These are phyloP conservation scores for Exidia glandulosa DNA, from an alignment of 768 basidiomycete species.

Conservation along the genomic window DNA sequence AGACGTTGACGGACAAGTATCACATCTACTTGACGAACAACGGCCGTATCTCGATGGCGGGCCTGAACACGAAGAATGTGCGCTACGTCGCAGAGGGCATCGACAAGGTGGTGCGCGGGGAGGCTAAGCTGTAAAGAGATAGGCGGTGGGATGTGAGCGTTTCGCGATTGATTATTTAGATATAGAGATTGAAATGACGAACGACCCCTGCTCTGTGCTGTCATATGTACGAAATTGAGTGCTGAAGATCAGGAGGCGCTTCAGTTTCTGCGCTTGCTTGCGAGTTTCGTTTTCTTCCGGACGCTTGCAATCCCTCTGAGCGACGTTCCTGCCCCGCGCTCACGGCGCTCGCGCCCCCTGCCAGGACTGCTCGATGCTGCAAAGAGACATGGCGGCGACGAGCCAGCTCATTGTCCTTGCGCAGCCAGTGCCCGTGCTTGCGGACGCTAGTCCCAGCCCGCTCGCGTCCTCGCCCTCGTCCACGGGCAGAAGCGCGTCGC, in stretches of 20 bases:
- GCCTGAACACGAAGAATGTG: slow-evolving; percentile 73
- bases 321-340: not conserved
- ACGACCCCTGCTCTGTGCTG: not conserved
- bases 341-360: not conserved
- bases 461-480: not conserved
- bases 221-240: too few species aligned
- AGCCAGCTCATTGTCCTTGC: not conserved
- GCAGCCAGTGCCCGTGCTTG: not conserved
- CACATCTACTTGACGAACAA: slow-evolving; percentile 83
- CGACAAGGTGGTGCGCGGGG: slow-evolving; percentile 52
- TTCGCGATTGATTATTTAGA: not conserved
- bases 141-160: not conserved
- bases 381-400: not conserved
- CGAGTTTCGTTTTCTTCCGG: too few species aligned
- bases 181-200: not conserved
- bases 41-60: slow-evolving; percentile 92
- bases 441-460: not conserved
- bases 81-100: slow-evolving; percentile 59
- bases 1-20: slow-evolving; percentile 53
- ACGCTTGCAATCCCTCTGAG: not conserved
- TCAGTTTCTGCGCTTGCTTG: too few species aligned
- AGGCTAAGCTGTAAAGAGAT: slow-evolving; percentile 3
- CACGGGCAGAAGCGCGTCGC: not conserved
- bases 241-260: too few species aligned
- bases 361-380: not conserved